Conservation (phyloP, 345 rosid genomes). For the Eucalyptus microcorys region DNA sequence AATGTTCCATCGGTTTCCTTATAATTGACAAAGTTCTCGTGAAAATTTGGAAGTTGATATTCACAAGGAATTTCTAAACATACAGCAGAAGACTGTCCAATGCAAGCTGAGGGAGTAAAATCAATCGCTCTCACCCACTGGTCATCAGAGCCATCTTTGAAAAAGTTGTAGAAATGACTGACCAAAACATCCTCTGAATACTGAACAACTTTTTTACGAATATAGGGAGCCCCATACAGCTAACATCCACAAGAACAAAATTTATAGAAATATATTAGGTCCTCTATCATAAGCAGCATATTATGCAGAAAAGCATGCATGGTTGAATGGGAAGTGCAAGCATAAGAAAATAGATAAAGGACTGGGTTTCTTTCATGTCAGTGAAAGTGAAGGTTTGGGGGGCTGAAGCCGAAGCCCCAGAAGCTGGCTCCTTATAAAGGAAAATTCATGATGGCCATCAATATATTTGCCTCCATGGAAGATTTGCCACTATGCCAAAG, state of each 20-base stretch:
- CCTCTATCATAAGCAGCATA: neutral
- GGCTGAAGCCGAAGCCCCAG: neutral
- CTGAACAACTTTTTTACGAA: slow-evolving; percentile 23
- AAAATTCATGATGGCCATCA: neutral
- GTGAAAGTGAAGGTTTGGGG: neutral
- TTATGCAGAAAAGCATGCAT: neutral
- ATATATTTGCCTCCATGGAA: neutral
- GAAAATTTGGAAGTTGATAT: slow-evolving; percentile 20
- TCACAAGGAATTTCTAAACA: slow-evolving; percentile 26
- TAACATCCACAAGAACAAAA: neutral
- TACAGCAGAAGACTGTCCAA: slow-evolving; percentile 43
- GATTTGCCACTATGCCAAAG: neutral
- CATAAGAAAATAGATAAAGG: neutral
- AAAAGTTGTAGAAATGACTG: slow-evolving; percentile 16
- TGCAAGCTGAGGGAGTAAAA: slow-evolving; percentile 28
- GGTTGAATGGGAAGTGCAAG: neutral
- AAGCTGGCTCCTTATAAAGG: neutral
- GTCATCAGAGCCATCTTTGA: slow-evolving; percentile 26
- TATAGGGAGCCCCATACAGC: slow-evolving; percentile 57
- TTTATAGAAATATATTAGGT: neutral
- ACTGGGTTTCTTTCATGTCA: neutral
- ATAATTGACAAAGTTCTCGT: slow-evolving; percentile 20
- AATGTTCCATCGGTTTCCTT: slow-evolving; percentile 15
- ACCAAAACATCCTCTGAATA: slow-evolving; percentile 4
- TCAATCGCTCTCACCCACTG: slow-evolving; percentile 40